phyloP scores from a whole-genome alignment of 2,329 filamentous ascomycete genomes.

The Alternaria triticimaculans region DNA sequence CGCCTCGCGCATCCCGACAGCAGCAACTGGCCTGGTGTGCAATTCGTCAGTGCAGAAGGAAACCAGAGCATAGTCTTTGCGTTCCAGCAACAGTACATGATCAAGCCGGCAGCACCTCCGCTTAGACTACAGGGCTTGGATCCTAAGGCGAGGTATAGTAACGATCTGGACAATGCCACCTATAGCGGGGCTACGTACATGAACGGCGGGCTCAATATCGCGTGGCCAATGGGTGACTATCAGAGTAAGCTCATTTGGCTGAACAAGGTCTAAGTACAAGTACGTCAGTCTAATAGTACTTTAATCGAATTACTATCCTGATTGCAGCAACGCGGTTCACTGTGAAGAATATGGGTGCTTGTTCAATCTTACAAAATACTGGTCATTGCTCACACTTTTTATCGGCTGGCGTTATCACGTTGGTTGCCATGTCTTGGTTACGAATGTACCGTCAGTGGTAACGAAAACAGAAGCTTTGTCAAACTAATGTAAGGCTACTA shows the following conservation, averaged over 20 bases:
- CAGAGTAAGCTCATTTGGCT: conserved; percentile 65
- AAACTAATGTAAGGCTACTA: not conserved
- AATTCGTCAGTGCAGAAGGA: conserved; percentile 64
- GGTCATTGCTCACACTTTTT: not conserved
- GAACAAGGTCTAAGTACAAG: conserved; percentile 46
- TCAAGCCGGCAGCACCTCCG: conserved; percentile 62
- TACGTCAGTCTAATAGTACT: not conserved
- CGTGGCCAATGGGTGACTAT: conserved; percentile 59
- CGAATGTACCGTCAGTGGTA: not conserved
- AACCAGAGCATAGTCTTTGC: conserved; percentile 62
- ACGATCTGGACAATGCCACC: conserved; percentile 58
- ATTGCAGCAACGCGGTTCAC: not conserved
- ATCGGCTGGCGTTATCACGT: not conserved
- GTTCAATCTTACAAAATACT: not conserved
- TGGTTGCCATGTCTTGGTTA: not conserved
- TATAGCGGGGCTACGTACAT: conserved; percentile 67
- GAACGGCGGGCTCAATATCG: conserved; percentile 65
- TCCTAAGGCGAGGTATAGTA: conserved; percentile 58
- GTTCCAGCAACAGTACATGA: conserved; percentile 63
- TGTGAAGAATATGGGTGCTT: not conserved
- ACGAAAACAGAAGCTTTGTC: not conserved
- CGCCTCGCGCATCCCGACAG: conserved; percentile 64
- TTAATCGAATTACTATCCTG: not conserved
- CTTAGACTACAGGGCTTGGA: conserved; percentile 66
- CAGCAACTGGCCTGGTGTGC: conserved; percentile 67